Base-by-base conservation (phyloP, 2,329 filamentous ascomycete species). In the Beauveria brongniartii region DNA sequence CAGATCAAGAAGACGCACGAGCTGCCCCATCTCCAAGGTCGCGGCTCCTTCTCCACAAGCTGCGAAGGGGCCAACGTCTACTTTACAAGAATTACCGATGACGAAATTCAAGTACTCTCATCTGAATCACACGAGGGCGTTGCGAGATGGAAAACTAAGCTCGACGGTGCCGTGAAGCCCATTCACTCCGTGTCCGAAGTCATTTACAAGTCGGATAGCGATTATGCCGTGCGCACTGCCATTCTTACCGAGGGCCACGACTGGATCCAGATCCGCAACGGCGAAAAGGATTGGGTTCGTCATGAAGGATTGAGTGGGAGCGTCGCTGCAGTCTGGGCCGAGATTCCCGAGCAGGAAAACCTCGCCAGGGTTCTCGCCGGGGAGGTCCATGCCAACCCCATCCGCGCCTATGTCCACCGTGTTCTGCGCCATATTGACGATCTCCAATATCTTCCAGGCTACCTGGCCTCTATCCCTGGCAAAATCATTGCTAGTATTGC, bases 401-500 rank as follows among this genome's bases (percentile, higher is more conserved):
- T 90, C 6, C 80, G 83, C 12, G 94, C 94, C n/a, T 99, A 96
- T 69, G 76, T 93, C 30, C 92, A 97, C 74, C 88, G 94, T 16
- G 80, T 96, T 16, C 88, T 83, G 64, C 89, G 94, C 51, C 94
- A 99, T 70, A 68, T 91, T 16, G 80, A 84, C 51, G 94, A 97
- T 65, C 79, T 97, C 44, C 79, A 89, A 69, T 80, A 88, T 66
- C 80, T 97, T 4, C 92, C 92, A 0, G 82, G 79, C 0, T 95
- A 88, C 75, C 74, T 96, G 3, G 80, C 85, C 64, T 79, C 79
- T 18, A 78, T 97, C 10, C 91, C 91, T 5, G 75, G 80, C 48
- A 85, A 86, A 26, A 75, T 97, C 16, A 68, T 92, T 3, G 82
- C 82, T 63, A 87, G 84, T 65, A 77, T 91, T 18, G 70, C 87